These are phyloP conservation scores for Pseudoperonospora humuli DNA, from an alignment of 352 stramenopile species.

Conservation along the genomic window DNA sequence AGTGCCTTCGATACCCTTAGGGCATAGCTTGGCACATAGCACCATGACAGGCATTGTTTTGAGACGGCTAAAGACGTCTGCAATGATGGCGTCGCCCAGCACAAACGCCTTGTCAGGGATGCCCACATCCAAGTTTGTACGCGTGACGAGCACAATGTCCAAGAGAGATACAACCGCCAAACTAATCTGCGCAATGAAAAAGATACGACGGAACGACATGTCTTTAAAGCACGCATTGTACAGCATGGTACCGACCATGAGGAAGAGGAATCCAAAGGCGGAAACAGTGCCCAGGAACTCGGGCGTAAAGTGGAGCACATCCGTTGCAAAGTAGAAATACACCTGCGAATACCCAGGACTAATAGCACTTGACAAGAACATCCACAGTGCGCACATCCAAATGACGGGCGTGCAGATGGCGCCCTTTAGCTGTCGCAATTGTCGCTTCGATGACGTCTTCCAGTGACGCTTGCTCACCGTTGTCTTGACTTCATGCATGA, in stretches of 20 bases:
- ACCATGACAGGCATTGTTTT: slow-evolving; percentile 93
- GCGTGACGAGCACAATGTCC: slow-evolving; percentile 87
- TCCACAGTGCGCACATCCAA: slow-evolving; percentile 93
- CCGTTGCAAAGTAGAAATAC: slow-evolving; percentile 94
- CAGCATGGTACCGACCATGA: slow-evolving; percentile 72
- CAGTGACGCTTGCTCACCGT: slow-evolving; percentile 40
- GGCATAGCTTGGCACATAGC: slow-evolving; percentile 91
- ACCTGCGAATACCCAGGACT: slow-evolving; percentile 91
- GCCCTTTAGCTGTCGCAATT: slow-evolving; percentile 57
- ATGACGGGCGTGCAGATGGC: slow-evolving; percentile 86
- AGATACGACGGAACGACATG: slow-evolving; percentile 89
- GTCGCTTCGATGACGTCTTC: slow-evolving; percentile 37
- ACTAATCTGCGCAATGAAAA: slow-evolving; percentile 83
- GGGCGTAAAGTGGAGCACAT: slow-evolving; percentile 91
- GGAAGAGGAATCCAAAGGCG: slow-evolving; percentile 65
- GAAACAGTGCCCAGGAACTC: slow-evolving; percentile 91
- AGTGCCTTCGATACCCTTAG: slow-evolving; percentile 92
- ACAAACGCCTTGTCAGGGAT: slow-evolving; percentile 95
- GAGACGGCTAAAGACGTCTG: slow-evolving; percentile 69
- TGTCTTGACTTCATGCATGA: slow-evolving; percentile 81
- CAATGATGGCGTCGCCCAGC: slow-evolving; percentile 91
- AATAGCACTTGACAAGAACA: slow-evolving; percentile 92
- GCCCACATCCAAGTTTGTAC: slow-evolving; percentile 84
- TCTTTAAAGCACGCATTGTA: slow-evolving; percentile 87
- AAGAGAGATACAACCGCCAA: slow-evolving; percentile 63